phyloP scores from a whole-genome alignment of 1,139 yeast genomes.

The Eremothecium gossypii region DNA sequence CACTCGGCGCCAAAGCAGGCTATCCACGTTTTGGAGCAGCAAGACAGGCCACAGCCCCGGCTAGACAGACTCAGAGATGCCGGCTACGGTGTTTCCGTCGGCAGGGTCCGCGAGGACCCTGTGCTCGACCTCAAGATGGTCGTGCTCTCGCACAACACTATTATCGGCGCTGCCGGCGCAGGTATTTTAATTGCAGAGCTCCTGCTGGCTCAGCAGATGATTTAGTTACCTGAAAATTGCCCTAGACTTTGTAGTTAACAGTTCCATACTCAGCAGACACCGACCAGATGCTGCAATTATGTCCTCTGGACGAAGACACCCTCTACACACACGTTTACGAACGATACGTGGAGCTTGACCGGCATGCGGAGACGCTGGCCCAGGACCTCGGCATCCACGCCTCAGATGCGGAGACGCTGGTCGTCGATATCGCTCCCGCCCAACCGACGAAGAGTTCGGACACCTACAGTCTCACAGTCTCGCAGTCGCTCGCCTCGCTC shows the following conservation, averaged over 20 bases:
- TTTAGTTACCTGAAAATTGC: constrained; percentile 31
- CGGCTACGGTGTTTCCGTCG: constrained; percentile 93
- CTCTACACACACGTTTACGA: constrained; percentile 28
- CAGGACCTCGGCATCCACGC: constrained; percentile 29
- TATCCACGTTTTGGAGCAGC: constrained; percentile 83
- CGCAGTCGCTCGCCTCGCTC: constrained; percentile 24
- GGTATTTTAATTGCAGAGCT: constrained; percentile 94
- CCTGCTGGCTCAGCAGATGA: constrained; percentile 63
- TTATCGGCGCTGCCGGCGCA: constrained; percentile 99
- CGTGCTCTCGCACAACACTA: constrained; percentile 89
- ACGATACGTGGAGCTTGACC: constrained; percentile 20
- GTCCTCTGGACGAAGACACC: constrained; percentile 16
- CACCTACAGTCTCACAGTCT: constrained; percentile 14
- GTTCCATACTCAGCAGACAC: background rate
- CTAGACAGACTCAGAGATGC: constrained; percentile 91
- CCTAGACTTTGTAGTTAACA: background rate
- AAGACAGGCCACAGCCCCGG: constrained; percentile 96
- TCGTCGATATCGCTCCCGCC: constrained; percentile 20
- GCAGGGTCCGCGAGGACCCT: constrained; percentile 88
- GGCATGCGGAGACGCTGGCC: constrained; percentile 15
- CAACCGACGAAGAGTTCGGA: constrained; percentile 2
- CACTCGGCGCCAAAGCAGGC: constrained; percentile 89
- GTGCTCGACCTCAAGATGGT: constrained; percentile 94
- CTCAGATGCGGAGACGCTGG: constrained; percentile 8
- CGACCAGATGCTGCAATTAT: background rate